phyloP scores from a whole-genome alignment of 257 asterid genomes.

The Solanum chiquidenum region DNA sequence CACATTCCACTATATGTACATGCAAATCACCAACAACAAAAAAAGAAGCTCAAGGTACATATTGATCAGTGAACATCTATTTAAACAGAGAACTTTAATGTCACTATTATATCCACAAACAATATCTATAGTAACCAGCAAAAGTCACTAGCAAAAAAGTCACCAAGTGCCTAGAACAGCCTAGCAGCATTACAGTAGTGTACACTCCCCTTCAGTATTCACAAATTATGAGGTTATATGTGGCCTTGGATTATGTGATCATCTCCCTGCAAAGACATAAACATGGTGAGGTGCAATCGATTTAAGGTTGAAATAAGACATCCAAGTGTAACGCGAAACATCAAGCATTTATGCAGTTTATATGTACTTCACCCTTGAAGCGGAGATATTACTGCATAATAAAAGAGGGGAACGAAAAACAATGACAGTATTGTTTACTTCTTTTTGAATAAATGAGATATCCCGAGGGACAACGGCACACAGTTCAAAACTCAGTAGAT shows the following conservation, averaged over 20 bases:
- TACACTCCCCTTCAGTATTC: slow-evolving; percentile 4
- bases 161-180: not conserved
- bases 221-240: not conserved
- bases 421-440: not conserved
- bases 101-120: slow-evolving; percentile 1
- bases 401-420: not conserved
- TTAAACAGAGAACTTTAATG: not conserved
- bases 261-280: slow-evolving; percentile 4
- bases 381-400: not conserved
- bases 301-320: not conserved
- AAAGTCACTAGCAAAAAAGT: not conserved
- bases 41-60: not conserved
- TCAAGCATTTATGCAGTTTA: not conserved
- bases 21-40: not conserved
- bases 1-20: not conserved
- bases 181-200: not conserved
- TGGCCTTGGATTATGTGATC: not conserved
- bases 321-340: not conserved
- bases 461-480: not conserved
- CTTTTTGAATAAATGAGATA: not conserved
- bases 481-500: not conserved
- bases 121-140: not conserved
- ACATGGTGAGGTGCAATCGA: not conserved
- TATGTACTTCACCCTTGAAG: not conserved
- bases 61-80: not conserved